Evolutionary conservation across 768 basidiomycete genomes (phyloP), one percentile per base, ranked within the genome.

Genomic region (Lactarius deliciosus): DNA sequence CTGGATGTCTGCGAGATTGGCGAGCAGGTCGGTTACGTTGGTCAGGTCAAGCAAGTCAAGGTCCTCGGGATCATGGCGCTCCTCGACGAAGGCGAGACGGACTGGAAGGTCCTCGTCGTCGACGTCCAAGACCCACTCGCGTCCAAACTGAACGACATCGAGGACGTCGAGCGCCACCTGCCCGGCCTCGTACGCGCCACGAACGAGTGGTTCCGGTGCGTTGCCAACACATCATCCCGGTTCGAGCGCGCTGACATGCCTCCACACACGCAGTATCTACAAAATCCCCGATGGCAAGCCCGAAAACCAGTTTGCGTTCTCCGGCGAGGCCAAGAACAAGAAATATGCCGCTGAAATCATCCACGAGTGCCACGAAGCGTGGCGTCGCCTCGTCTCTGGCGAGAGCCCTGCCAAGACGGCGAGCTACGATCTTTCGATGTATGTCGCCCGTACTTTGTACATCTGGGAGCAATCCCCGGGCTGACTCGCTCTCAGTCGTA

Each of bases 1-100:
- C 91, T 99, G 74, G 97, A 99, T 78, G 96, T 99, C 72, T 98
- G 97, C 79, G 97, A 99, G 81, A 98, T 99, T 73, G 97, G 97
- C 69, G 97, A 99, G 79, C 92, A 96, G 78, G 92, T 98, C 73
- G 97, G 96, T 72, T 94, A 95, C 78, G 87, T 89, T 69, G 97
- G 97, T 64, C 96, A 98, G 78, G 86, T 99, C 78, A 99, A 98
- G 83, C 97, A 98, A 79, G 97, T 99, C 86, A 99, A 99, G 84
- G 92, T 99, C 71, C 92, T 99, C 74, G 97, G 97, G 69, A 96
- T 98, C 86, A 98, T 98, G 96, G 97, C 97, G 65, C 84, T 98
- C 65, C 89, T 98, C 72, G 97, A 99, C 76, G 97, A 98, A 77
- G 97, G 97, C 73, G 97, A 98, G 83, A 98, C 97, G 71, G 97